phyloP scores from a whole-genome alignment of 116 monocot species.

The Cymodocea nodosa region DNA sequence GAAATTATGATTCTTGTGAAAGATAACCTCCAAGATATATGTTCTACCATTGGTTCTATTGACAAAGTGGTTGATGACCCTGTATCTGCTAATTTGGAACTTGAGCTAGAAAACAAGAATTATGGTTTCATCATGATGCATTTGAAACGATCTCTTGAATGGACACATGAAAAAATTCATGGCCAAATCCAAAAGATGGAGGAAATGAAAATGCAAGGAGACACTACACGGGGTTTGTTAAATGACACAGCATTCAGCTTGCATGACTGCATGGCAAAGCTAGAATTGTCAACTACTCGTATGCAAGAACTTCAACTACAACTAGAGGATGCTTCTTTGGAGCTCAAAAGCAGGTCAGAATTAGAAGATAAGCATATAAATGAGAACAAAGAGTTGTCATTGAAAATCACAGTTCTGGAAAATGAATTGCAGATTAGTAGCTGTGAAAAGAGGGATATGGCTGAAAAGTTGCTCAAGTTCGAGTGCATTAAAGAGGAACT shows the following conservation, averaged over 20 bases:
- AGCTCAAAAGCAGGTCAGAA: conserved; percentile 37
- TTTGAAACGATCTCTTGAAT: conserved; percentile 35
- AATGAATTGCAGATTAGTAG: conserved; percentile 23
- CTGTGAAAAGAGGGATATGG: conserved; percentile 28
- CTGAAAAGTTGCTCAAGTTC: conserved; percentile 24
- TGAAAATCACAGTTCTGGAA: conserved; percentile 28
- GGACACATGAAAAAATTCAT: conserved; percentile 25
- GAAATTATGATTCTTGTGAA: conserved; percentile 14
- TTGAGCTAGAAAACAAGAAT: conserved; percentile 24
- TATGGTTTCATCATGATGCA: conserved; percentile 21
- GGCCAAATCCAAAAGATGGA: conserved; percentile 40
- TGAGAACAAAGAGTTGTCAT: conserved; percentile 25
- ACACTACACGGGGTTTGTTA: conserved; percentile 12
- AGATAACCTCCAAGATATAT: conserved; percentile 7
- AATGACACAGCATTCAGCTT: conserved; percentile 19
- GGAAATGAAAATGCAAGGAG: conserved; percentile 32
- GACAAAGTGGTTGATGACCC: background rate
- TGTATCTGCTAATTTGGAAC: conserved; percentile 7
- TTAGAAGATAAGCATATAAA: conserved; percentile 24
- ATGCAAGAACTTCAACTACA: conserved; percentile 48
- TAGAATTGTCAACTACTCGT: conserved; percentile 39
- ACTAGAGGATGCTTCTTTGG: conserved; percentile 37
- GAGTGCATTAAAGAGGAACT: conserved; percentile 41
- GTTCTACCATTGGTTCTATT: background rate
- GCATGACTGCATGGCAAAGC: conserved; percentile 32